Percentiles rank a stretch among this genome's conserved stretches.
These are phyloP conservation scores for Sarcomyxa edulis DNA, from an alignment of 768 basidiomycete species.

Conservation along the genomic window DNA sequence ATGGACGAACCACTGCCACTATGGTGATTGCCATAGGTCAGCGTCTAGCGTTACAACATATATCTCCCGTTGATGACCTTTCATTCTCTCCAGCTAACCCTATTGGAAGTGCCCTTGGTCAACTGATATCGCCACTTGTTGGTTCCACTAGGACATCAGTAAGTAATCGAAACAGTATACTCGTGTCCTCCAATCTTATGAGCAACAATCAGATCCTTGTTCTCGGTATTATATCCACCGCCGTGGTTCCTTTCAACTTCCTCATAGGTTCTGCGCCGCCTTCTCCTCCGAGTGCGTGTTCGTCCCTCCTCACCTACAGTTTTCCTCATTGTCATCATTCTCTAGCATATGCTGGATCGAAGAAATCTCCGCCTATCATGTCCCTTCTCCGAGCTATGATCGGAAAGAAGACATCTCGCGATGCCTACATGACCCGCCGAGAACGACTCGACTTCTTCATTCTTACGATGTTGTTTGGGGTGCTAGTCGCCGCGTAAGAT, in stretches of 20 bases:
- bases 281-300: constrained; percentile 65
- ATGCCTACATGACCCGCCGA: constrained; percentile 52
- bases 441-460: constrained; percentile 73
- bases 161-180: too few relatives aligned
- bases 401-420: constrained; percentile 34
- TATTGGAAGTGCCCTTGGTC: constrained; percentile 67
- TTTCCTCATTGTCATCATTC: constrained; percentile 8
- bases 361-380: constrained; percentile 43
- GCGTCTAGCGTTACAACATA: constrained; percentile 5
- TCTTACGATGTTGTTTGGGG: constrained; percentile 53
- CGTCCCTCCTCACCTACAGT: background rate
- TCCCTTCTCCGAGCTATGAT: constrained; percentile 51
- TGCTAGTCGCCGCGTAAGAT: constrained; percentile 58
- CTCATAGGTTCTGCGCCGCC: constrained; percentile 61
- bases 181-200: background rate
- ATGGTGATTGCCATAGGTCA: constrained; percentile 51
- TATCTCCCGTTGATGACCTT: background rate
- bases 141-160: constrained; percentile 55
- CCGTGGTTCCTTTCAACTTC: constrained; percentile 49
- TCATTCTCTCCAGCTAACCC: constrained; percentile 53
- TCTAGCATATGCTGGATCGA: constrained; percentile 65
- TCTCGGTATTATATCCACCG: constrained; percentile 68
- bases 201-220: constrained; percentile 68
- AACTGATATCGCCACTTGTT: constrained; percentile 63
- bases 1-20: constrained; percentile 73